Base-by-base conservation (phyloP, 805 yeast genomes). In the Starmerella sp. region DNA sequence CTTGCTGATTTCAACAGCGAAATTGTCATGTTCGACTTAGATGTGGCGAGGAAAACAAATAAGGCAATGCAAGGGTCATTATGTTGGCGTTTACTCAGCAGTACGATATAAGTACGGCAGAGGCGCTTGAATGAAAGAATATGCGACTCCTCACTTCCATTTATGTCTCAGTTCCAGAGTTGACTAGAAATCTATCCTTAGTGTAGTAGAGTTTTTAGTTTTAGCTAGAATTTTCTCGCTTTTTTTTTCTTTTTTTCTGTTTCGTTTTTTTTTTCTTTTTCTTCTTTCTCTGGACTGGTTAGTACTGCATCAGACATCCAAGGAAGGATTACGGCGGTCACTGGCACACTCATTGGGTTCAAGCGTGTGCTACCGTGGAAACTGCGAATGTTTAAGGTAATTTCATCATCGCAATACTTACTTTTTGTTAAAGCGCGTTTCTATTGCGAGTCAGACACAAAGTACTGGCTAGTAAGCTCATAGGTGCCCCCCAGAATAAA, bases 381-480 rank as follows among this genome's bases (percentile, higher is more conserved):
- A 69, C 73, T 69, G 73, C 73, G 73, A 69, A 69, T 69, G 73
- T 69, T 69, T 60, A 66, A 44, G 58, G 54, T 57, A 42, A 61
- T 67, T 66, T 69, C 72, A 67, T 69, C 71, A 69, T 61, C 60
- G 61, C 64, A 55, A 56, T 54, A 61, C 64, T 58, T 59, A 63
- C 63, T 36, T 30, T 48, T 56, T 54, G 36, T 41, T 36, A 22
- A 45, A 37, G 44, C 50, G 36, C 37, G 28, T 38, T 42, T 53
- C 39, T 54, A 53, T 55, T 58, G 54, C 39, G 36, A 46, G 60
- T 63, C 67, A 63, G 66, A 60, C 62, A 61, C 61, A 44, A 59
- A 67, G 64, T 69, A 69, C 73, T 69, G 73, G 73, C 73, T 66
- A 69, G 73, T 68, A 70, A 63, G 71, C 70, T 65, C 55, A 42